Conservation (phyloP, 495 filamentous ascomycete species). For the Tuber brumale region DNA sequence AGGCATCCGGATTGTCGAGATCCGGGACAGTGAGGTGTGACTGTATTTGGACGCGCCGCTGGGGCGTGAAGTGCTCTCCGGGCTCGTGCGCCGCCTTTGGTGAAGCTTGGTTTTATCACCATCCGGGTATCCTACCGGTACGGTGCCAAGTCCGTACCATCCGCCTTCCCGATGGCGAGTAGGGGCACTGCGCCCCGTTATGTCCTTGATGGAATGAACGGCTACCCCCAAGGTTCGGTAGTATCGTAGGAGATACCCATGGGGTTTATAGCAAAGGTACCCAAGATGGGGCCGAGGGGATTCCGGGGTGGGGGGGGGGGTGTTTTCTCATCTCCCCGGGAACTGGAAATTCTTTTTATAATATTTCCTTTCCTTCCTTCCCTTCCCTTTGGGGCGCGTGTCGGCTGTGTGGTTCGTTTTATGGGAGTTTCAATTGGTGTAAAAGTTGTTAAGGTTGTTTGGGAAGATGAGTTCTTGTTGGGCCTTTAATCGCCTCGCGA, state of each 20-base stretch:
- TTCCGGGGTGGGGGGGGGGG: neutral
- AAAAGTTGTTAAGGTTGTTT: no score
- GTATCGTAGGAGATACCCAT: neutral
- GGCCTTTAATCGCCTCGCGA: neutral
- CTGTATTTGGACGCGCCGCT: neutral
- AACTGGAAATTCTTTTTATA: neutral
- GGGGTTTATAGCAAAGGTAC: neutral
- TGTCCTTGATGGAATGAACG: neutral
- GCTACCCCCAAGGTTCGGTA: neutral
- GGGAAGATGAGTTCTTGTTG: no score
- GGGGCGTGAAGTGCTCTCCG: neutral
- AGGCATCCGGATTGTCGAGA: no score
- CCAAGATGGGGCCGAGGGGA: neutral
- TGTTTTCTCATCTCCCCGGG: neutral
- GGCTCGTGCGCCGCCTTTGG: neutral
- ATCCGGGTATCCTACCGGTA: neutral
- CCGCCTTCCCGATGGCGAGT: neutral
- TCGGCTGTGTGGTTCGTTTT: neutral
- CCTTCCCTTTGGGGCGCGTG: neutral
- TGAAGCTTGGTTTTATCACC: neutral
- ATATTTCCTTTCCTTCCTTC: neutral
- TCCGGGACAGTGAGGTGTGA: no score
- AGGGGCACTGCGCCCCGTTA: neutral
- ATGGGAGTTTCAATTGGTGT: neutral
- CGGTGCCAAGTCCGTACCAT: neutral